phyloP scores from a whole-genome alignment of 2,329 filamentous ascomycete species.

The Scolecobasidium constrictum region DNA sequence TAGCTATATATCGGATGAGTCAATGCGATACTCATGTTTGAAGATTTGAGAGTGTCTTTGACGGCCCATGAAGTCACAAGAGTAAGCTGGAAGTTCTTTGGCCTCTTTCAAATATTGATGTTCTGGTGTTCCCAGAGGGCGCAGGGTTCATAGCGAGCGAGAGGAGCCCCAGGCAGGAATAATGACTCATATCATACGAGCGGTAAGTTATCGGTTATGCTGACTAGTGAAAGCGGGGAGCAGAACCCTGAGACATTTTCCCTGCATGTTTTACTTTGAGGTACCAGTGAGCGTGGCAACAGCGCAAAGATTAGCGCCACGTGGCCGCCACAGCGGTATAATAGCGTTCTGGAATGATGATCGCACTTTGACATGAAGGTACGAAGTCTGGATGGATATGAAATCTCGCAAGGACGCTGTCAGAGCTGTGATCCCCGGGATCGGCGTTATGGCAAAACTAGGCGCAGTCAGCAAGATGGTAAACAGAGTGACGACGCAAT shows the following conservation, averaged over 20 bases:
- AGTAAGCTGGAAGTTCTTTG: too few species aligned
- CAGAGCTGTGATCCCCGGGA: background rate
- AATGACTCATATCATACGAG: background rate
- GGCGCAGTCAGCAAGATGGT: background rate
- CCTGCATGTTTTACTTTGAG: background rate
- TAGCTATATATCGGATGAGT: too few species aligned
- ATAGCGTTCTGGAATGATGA: background rate
- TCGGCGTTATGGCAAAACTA: background rate
- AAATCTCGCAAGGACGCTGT: background rate
- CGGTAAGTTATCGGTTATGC: background rate
- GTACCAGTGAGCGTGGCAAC: background rate
- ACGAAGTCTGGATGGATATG: background rate
- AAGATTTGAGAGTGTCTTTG: too few species aligned
- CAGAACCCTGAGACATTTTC: background rate
- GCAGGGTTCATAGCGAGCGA: too few species aligned
- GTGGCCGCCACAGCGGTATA: background rate
- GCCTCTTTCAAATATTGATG: too few species aligned
- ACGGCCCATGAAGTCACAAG: too few species aligned
- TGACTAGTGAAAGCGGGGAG: slow-evolving; percentile 1
- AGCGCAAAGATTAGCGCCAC: background rate
- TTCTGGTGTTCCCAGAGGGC: too few species aligned
- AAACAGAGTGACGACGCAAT: background rate
- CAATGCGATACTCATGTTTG: too few species aligned
- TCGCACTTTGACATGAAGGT: background rate
- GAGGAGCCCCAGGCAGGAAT: background rate